These are phyloP conservation scores for Monilinia fructicola DNA, from an alignment of 2,329 filamentous ascomycete genomes.

Conservation along the genomic window DNA sequence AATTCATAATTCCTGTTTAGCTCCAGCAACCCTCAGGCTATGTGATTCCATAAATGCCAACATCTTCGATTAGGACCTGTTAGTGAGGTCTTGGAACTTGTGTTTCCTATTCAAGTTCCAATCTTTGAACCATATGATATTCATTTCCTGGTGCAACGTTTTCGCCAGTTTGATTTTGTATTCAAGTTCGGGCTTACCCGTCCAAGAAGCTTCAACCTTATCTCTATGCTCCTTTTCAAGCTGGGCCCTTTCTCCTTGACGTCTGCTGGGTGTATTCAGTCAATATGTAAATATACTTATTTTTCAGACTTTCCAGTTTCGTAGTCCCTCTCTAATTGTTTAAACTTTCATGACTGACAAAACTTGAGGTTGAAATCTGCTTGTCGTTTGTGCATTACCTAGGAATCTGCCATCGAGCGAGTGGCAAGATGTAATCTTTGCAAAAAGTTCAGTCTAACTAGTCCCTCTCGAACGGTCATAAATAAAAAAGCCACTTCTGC, in stretches of 20 bases:
- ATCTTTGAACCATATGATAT: neutral
- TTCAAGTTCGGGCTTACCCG: slow-evolving; percentile 40
- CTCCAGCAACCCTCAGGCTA: no score
- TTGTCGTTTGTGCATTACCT: slow-evolving; percentile 39
- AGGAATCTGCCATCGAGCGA: slow-evolving; percentile 44
- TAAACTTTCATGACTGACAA: slow-evolving; percentile 35
- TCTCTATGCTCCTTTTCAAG: slow-evolving; percentile 48
- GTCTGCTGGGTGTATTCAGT: slow-evolving; percentile 45
- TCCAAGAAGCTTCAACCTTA: slow-evolving; percentile 45
- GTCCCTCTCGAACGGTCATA: slow-evolving; percentile 40
- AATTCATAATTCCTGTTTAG: no score
- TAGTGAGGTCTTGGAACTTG: neutral
- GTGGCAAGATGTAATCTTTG: slow-evolving; percentile 45
- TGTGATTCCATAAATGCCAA: neutral
- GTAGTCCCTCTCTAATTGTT: slow-evolving; percentile 37
- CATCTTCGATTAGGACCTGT: neutral
- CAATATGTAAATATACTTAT: slow-evolving; percentile 43
- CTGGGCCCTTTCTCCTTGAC: slow-evolving; percentile 45
- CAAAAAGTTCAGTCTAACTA: slow-evolving; percentile 46
- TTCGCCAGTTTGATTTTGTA: slow-evolving; percentile 46
- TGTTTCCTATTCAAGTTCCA: neutral
- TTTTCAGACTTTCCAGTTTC: slow-evolving; percentile 40
- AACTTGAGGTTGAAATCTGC: slow-evolving; percentile 39
- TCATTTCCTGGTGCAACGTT: slow-evolving; percentile 21
- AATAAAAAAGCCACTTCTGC: slow-evolving; percentile 45